Conservation (phyloP, 2,329 filamentous ascomycete species). For the Stagonosporopsis cucurbitacearum region DNA sequence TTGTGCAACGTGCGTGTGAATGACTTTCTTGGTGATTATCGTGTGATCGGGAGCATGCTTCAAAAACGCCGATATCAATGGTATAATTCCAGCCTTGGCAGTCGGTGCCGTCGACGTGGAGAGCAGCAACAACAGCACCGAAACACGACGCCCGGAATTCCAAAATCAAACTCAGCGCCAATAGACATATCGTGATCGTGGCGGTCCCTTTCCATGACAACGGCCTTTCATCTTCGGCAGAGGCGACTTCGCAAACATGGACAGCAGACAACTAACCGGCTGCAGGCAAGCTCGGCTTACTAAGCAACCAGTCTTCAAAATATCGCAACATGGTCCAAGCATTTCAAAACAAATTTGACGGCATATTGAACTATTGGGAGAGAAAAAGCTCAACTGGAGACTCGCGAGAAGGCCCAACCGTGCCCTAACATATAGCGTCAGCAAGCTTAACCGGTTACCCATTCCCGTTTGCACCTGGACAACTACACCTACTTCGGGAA, state of each 20-base stretch:
- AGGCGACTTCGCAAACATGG: neutral
- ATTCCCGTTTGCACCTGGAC: neutral
- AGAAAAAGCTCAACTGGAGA: neutral
- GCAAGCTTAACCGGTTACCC: neutral
- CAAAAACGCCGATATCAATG: slow-evolving; percentile 5
- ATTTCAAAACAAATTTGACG: neutral
- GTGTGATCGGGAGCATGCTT: slow-evolving; percentile 10
- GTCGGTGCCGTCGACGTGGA: neutral
- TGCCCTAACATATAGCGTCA: neutral
- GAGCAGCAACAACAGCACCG: neutral
- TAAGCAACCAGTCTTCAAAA: slow-evolving; percentile 16
- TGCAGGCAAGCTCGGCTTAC: slow-evolving; percentile 16
- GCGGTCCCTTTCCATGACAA: no score
- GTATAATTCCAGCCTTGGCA: slow-evolving; percentile 9
- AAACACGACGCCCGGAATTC: no score
- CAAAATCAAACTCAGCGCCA: no score
- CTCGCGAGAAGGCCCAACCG: no score
- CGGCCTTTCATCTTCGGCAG: neutral
- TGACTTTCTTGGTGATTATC: slow-evolving; percentile 7
- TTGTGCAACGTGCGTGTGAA: neutral
- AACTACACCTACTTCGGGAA: neutral
- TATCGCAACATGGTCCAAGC: slow-evolving; percentile 9
- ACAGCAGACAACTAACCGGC: slow-evolving; percentile 6
- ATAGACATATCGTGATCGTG: no score
- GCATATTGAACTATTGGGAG: neutral